Conservation (phyloP, 1,284 basidiomycete genomes). For the Anthracocystis panici-leucophaei region DNA sequence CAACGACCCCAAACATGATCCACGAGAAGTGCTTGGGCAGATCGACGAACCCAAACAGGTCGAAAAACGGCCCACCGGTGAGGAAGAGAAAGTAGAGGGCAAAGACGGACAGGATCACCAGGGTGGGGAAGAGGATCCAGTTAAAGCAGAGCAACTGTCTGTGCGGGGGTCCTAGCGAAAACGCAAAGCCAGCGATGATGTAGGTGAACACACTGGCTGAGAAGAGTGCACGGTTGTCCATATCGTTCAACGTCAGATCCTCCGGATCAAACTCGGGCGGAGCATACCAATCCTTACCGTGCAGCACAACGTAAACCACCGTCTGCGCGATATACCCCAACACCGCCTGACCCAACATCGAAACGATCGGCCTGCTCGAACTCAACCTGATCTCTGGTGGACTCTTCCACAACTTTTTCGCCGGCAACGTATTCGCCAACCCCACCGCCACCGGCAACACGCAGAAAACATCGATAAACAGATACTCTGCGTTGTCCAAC, state of each 20-base stretch:
- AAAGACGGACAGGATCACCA: slow-evolving; percentile 40
- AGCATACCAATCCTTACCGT: slow-evolving; percentile 34
- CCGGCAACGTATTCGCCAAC: slow-evolving; percentile 39
- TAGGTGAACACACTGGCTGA: slow-evolving; percentile 49
- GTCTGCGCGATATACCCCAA: slow-evolving; percentile 52
- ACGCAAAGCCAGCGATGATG: slow-evolving; percentile 47
- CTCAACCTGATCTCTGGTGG: slow-evolving; percentile 43
- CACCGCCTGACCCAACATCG: slow-evolving; percentile 48
- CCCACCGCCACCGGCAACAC: slow-evolving; percentile 51
- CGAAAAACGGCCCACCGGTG: slow-evolving; percentile 47
- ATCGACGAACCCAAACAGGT: slow-evolving; percentile 46
- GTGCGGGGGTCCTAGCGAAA: slow-evolving; percentile 50
- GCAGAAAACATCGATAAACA: slow-evolving; percentile 55
- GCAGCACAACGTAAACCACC: slow-evolving; percentile 38
- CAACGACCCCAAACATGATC: slow-evolving; percentile 51
- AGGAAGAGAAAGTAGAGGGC: slow-evolving; percentile 52
- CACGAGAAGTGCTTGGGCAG: slow-evolving; percentile 33
- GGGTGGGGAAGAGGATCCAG: slow-evolving; percentile 35
- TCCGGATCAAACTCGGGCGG: slow-evolving; percentile 44
- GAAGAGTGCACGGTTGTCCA: slow-evolving; percentile 55
- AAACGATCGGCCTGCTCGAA: slow-evolving; percentile 34
- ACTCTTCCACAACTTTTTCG: slow-evolving; percentile 22
- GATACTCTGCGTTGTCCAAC: slow-evolving; percentile 56
- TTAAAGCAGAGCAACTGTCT: slow-evolving; percentile 42
- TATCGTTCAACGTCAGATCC: slow-evolving; percentile 42